Evolutionary conservation across 768 basidiomycete species (phyloP).

Genomic region (Heimioporus sp.): DNA sequence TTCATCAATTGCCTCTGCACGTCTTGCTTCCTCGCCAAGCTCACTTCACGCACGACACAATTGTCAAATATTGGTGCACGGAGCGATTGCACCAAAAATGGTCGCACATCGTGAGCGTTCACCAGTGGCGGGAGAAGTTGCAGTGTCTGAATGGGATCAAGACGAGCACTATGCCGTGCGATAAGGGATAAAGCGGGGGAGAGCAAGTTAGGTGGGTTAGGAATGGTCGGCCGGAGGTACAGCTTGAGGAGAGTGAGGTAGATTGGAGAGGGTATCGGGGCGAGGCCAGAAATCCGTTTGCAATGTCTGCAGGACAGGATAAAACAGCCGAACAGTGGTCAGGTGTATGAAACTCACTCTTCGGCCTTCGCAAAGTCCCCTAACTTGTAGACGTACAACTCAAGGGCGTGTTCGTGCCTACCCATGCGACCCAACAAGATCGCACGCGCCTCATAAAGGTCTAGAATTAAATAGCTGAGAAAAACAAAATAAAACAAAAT

Average conservation of each 20-base stretch:
- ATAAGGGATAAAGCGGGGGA: conserved; percentile 87
- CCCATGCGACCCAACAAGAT: conserved; percentile 87
- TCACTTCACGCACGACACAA: conserved; percentile 64
- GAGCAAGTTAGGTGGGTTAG: conserved; percentile 55
- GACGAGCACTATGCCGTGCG: conserved; percentile 73
- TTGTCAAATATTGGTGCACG: conserved; percentile 68
- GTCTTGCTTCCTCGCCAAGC: conserved; percentile 75
- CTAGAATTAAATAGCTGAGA: conserved; percentile 38
- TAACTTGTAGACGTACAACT: conserved; percentile 88
- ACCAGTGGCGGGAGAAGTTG: conserved; percentile 90
- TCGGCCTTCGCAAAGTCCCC: conserved; percentile 86
- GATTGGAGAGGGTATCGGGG: conserved; percentile 54
- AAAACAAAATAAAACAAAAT: too few relatives aligned
- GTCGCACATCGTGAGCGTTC: conserved; percentile 72
- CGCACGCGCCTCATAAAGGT: conserved; percentile 88
- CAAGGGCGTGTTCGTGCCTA: conserved; percentile 91
- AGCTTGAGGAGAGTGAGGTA: conserved; percentile 85
- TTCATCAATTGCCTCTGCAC: conserved; percentile 69
- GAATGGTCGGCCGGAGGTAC: conserved; percentile 74
- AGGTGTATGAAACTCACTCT: conserved; percentile 51
- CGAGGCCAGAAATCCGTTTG: conserved; percentile 69
- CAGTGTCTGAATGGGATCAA: conserved; percentile 81
- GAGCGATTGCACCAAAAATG: conserved; percentile 72
- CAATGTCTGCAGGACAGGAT: conserved; percentile 67
- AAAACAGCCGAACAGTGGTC: neutral